Evolutionary conservation across 2,329 filamentous ascomycete genomes (phyloP).

Genomic region (Stachybotrys echinatus): DNA sequence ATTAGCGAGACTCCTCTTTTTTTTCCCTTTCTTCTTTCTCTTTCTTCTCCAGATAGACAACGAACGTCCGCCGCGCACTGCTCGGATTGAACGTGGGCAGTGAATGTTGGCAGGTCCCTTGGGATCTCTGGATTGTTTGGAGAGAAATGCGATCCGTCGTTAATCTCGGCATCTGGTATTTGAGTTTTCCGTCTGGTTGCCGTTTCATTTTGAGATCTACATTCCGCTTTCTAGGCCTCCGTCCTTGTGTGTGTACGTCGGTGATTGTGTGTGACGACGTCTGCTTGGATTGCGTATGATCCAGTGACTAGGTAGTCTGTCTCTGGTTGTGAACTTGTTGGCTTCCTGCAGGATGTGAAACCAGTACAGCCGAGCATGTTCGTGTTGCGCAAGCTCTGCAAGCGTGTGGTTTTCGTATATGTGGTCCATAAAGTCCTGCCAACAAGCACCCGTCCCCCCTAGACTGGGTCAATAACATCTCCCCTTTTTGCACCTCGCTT

Average conservation of each 20-base stretch:
- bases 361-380: too few relatives aligned
- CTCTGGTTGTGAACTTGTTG: too few relatives aligned
- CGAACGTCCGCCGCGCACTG: slow-evolving; percentile 36
- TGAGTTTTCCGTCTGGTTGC: slow-evolving; percentile 37
- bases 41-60: slow-evolving; percentile 44
- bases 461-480: too few relatives aligned
- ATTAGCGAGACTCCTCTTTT: too few relatives aligned
- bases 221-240: slow-evolving; percentile 20
- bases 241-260: not conserved
- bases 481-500: too few relatives aligned
- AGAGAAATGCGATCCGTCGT: slow-evolving; percentile 50
- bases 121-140: slow-evolving; percentile 32
- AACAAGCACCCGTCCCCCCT: too few relatives aligned
- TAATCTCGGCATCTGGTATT: slow-evolving; percentile 48
- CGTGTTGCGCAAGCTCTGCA: too few relatives aligned
- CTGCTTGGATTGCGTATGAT: too few relatives aligned
- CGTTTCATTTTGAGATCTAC: slow-evolving; percentile 58
- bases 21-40: slow-evolving; percentile 1
- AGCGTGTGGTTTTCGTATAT: too few relatives aligned
- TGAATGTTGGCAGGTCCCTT: slow-evolving; percentile 5
- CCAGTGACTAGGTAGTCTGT: too few relatives aligned
- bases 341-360: too few relatives aligned
- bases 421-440: too few relatives aligned
- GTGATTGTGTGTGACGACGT: not conserved
- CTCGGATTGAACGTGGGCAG: slow-evolving; percentile 20